phyloP scores from a whole-genome alignment of 2,329 filamentous ascomycete species.

The Xylaria sp. region DNA sequence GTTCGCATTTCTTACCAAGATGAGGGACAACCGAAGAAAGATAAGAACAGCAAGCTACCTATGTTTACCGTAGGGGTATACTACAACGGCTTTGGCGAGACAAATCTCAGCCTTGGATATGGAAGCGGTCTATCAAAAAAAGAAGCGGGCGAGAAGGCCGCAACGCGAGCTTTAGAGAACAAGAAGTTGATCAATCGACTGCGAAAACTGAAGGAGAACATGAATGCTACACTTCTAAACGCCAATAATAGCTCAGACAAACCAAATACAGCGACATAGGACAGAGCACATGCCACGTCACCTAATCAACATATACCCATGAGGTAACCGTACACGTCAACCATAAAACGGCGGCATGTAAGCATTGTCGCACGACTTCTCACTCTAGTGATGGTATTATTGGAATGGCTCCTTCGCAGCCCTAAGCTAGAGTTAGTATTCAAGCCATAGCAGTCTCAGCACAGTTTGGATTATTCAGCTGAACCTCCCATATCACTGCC shows the following conservation, averaged over 20 bases:
- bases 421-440: not conserved
- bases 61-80: constrained; percentile 73
- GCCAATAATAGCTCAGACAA: not conserved
- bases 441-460: not conserved
- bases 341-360: not conserved
- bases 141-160: constrained; percentile 75
- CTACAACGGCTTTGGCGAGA: constrained; percentile 76
- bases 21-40: constrained; percentile 63
- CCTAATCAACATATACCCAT: not conserved
- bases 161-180: constrained; percentile 70
- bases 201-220: constrained; percentile 60
- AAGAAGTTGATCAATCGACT: constrained; percentile 70
- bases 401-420: not conserved
- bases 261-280: not conserved
- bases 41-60: constrained; percentile 65
- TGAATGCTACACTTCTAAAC: constrained; percentile 44
- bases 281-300: not conserved
- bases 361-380: not conserved
- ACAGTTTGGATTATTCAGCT: no score
- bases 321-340: not conserved
- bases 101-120: constrained; percentile 68
- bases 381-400: not conserved
- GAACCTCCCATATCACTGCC: no score
- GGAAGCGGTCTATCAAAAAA: constrained; percentile 74
- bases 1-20: constrained; percentile 72